These are phyloP conservation scores for Euphorbia peplus DNA, from an alignment of 345 rosid genomes.

Conservation along the genomic window DNA sequence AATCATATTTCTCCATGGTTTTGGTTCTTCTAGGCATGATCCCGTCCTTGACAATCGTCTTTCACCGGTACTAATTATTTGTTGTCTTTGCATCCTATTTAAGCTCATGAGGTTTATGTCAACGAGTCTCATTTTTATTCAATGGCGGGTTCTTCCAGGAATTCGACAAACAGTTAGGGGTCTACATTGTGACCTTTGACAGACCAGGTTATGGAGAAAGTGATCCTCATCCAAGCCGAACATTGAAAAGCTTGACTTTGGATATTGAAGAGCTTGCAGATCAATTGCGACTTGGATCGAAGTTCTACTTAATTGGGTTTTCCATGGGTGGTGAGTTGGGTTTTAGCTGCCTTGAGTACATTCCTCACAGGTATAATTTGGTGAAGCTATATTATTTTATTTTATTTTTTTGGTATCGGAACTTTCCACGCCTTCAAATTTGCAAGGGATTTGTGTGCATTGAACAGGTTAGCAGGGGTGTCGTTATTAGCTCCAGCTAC, in stretches of 20 bases:
- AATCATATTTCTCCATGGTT: conserved; percentile 8
- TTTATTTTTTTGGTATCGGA: not conserved
- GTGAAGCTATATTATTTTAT: not conserved
- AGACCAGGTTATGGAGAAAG: too few relatives aligned
- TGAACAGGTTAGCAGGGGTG: too few relatives aligned
- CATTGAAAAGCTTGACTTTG: too few relatives aligned
- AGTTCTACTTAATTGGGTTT: conserved; percentile 22
- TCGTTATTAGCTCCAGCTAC: too few relatives aligned
- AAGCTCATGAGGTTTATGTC: not conserved
- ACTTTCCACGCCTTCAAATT: too few relatives aligned
- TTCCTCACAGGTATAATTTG: conserved; percentile 22
- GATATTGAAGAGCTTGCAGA: too few relatives aligned
- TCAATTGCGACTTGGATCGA: conserved; percentile 21
- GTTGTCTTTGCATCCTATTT: not conserved
- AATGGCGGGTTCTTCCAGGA: conserved; percentile 10
- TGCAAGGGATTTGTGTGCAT: too few relatives aligned
- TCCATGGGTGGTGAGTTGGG: conserved; percentile 21
- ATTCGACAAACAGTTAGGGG: conserved; percentile 18
- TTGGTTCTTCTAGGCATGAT: conserved; percentile 1
- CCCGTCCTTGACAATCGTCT: not conserved
- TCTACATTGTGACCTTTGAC: conserved; percentile 20
- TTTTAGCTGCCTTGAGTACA: conserved; percentile 28
- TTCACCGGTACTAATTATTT: conserved; percentile 12
- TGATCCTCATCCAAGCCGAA: too few relatives aligned
- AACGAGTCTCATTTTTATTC: not conserved